Evolutionary conservation across 2,329 filamentous ascomycete genomes (phyloP).

Genomic region (Claviceps maximensis): DNA sequence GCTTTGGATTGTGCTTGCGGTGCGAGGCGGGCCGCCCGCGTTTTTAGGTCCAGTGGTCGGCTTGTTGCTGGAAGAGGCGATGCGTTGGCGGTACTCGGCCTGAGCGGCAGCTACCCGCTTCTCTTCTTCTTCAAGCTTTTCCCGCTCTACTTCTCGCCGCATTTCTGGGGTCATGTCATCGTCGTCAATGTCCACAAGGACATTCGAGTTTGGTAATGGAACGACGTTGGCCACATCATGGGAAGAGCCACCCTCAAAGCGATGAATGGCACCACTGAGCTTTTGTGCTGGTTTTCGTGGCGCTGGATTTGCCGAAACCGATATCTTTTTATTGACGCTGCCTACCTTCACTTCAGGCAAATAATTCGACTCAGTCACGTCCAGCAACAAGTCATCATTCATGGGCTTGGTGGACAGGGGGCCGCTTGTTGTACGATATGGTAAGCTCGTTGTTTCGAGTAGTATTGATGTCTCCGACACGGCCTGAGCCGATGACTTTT

Average conservation of each 20-base stretch:
- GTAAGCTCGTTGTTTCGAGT: not conserved
- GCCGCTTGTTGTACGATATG: not conserved
- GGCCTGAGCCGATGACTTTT: constrained; percentile 9
- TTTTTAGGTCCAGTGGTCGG: constrained; percentile 36
- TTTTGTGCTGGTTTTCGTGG: constrained; percentile 79
- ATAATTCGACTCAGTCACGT: constrained; percentile 52
- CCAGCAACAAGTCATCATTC: constrained; percentile 54
- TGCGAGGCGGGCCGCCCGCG: constrained; percentile 48
- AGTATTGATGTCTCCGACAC: not conserved
- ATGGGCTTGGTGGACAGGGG: not conserved
- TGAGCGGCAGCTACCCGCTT: constrained; percentile 77
- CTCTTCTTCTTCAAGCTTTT: constrained; percentile 74
- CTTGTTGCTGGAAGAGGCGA: constrained; percentile 32
- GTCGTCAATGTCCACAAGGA: constrained; percentile 45
- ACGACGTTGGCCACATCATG: constrained; percentile 15
- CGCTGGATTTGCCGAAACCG: constrained; percentile 56
- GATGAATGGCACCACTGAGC: constrained; percentile 87
- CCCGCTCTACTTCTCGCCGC: constrained; percentile 76
- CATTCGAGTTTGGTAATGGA: constrained; percentile 45
- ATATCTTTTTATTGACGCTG: constrained; percentile 52
- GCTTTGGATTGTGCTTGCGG: constrained; percentile 71
- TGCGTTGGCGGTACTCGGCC: constrained; percentile 69
- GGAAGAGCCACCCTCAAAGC: constrained; percentile 55
- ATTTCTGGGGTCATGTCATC: constrained; percentile 74
- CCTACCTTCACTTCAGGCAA: constrained; percentile 34